These are phyloP conservation scores for Lecanicillium sp. DNA, from an alignment of 2,329 filamentous ascomycete genomes.

Conservation along the genomic window DNA sequence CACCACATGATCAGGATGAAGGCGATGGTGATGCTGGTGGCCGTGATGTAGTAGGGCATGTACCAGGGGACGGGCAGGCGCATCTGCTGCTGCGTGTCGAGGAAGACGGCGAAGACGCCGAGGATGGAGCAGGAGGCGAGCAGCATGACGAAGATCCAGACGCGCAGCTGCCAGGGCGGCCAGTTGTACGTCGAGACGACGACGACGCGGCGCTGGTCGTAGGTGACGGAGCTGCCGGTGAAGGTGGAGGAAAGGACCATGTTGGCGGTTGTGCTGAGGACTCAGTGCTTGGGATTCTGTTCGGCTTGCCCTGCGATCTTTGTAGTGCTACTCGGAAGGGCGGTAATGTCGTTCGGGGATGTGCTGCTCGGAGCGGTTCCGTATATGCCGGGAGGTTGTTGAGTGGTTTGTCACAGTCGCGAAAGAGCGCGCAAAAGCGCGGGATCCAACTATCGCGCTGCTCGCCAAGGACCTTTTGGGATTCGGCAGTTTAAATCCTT, in stretches of 20 bases:
- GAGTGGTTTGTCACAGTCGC: no score
- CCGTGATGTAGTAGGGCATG: slow-evolving; percentile 60
- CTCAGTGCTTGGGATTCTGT: neutral
- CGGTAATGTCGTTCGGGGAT: no score
- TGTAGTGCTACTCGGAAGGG: no score
- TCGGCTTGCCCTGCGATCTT: neutral
- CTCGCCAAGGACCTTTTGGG: no score
- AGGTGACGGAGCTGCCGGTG: slow-evolving; percentile 36
- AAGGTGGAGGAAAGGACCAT: slow-evolving; percentile 30
- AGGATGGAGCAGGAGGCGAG: slow-evolving; percentile 52
- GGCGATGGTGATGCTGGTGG: slow-evolving; percentile 51
- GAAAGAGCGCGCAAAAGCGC: no score
- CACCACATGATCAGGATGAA: slow-evolving; percentile 62
- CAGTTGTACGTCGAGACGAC: slow-evolving; percentile 58
- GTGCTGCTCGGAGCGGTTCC: no score
- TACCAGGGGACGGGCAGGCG: slow-evolving; percentile 57
- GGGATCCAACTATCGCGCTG: no score
- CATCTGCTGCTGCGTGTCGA: slow-evolving; percentile 52
- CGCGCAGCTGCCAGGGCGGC: slow-evolving; percentile 60
- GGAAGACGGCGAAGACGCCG: slow-evolving; percentile 55
- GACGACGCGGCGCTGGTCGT: slow-evolving; percentile 37
- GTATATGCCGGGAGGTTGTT: no score
- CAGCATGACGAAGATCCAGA: slow-evolving; percentile 63
- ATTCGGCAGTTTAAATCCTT: no score
- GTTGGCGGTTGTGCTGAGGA: slow-evolving; percentile 1